Evolutionary conservation across 2,329 filamentous ascomycete genomes (phyloP), one percentile per base, ranked within the genome.

Genomic region (Alternaria angustiovoidea): DNA sequence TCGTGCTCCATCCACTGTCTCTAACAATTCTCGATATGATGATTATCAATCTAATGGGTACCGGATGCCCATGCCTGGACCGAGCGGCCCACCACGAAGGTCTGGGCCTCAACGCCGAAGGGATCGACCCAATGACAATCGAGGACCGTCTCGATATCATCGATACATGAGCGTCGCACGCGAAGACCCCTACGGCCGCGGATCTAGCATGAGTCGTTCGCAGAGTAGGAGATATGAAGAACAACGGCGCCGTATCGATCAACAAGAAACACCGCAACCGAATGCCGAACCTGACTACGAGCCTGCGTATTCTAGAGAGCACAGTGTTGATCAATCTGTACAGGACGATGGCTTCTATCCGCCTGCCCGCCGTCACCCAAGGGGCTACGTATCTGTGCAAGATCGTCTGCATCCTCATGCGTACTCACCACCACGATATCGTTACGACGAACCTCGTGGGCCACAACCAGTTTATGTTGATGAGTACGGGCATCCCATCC

Each of bases 171-270:
- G 72, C 24, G 67, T 75, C 34, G 67, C 68, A 18, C 73, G 73
- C 32, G 75, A 77, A 5, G 76, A 78, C n/a, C 72, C 73, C 49
- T 76, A 75, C 46, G 67, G 69, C 46, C 74, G 76, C 28, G 75
- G 71, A 7, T 65, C 75, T 7, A 77, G 72, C 59, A 75, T 77
- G 59, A 72, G 70, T 20, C 73, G 76, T 20, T 72, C 75, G 12
- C 75, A 78, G 56, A 74, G 73, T 41, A 71, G 69, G 44, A 63
- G 76, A 65, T 78, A 78, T 43, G 76, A 77, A 47, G 72, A 78
- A 51, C 71, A 76, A 24, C 71, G 74, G 9, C 75, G 76, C 24
- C 71, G 75, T 11, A 70, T 78, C 41, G 72, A 78, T 55, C 71
- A 78, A 52, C 73, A 76, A 49, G 76, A 78, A 51, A 77, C 72